Evolutionary conservation across 73 alveolate species (phyloP), one percentile per base, ranked within the genome.

Genomic region (Stentor coeruleus): DNA sequence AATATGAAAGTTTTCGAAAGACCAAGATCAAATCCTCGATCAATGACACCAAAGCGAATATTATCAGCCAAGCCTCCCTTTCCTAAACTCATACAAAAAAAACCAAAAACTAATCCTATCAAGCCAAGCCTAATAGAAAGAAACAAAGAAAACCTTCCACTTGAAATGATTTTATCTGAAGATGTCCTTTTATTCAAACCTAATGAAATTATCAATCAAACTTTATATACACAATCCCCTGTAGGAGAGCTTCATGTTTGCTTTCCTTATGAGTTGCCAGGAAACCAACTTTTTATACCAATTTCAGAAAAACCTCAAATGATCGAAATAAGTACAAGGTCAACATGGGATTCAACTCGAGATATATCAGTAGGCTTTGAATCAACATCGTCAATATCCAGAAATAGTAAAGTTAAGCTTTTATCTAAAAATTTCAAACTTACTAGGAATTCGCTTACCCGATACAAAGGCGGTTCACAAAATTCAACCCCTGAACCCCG

Each of bases 131-230:
- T n/a, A n/a, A n/a, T n/a, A n/a, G 66, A 49, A 11, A 11, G 28
- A 49, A 49, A 49, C 66, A 49, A 49, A 49, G 66, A 49, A 49
- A 49, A 49, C 66, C 66, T 49, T 49, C 66, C 66, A 49, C 66
- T 49, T 49, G 66, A 49, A 6, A 49, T 49, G 66, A 49, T 49
- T 6, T 20, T 49, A 11, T 20, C 66, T 49, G 66, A 49, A 49
- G 66, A 49, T 20, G 6, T 20, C 20, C 20, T 49, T 6, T 20
- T 49, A 11, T 11, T 49, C 66, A 49, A 49, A 20, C 66, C 66
- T 11, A 49, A 20, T 49, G 66, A 49, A 49, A 49, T 20, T 49
- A 11, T 49, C 28, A n/a, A n/a, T n/a, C 6, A 49, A 20, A 11
- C 66, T 49, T 49, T 49, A 20, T 49, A 49, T 20, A 49, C 28